Percentiles rank a stretch among this genome's conserved stretches.
phyloP scores from a whole-genome alignment of 306 rosid species.

The cucumber (Cucumis sativus) region DNA sequence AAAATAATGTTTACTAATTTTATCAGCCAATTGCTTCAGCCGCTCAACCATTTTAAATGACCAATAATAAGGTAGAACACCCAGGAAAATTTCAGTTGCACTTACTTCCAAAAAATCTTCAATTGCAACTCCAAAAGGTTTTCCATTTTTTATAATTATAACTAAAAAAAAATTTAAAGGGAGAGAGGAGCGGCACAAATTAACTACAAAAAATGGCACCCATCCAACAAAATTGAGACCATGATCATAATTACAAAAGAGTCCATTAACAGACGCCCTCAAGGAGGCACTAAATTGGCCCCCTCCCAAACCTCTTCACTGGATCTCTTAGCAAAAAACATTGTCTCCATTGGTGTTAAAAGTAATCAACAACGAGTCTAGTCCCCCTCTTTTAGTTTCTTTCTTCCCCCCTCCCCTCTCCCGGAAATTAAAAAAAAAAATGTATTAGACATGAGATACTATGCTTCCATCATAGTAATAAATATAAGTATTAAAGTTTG shows the following conservation, averaged over 20 bases:
- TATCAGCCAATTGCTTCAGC: neutral
- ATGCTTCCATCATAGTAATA: neutral
- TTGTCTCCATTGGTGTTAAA: neutral
- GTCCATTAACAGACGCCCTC: too few species aligned
- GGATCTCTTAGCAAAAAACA: neutral
- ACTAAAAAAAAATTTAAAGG: too few species aligned
- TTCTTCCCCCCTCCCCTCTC: too few species aligned
- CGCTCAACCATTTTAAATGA: neutral
- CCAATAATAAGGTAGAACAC: neutral
- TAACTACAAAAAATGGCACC: too few species aligned
- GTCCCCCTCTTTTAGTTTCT: too few species aligned
- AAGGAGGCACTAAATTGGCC: too few species aligned
- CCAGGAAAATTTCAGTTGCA: neutral
- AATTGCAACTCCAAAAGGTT: neutral
- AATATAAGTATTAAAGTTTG: neutral
- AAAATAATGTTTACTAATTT: neutral
- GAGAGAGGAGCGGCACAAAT: too few species aligned
- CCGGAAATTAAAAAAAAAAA: too few species aligned
- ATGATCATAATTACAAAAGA: too few species aligned
- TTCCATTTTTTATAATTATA: too few species aligned
- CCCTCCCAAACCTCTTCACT: neutral
- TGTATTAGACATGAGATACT: neutral
- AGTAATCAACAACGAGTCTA: neutral
- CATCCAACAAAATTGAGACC: too few species aligned
- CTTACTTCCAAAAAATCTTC: neutral